Base-by-base conservation (phyloP, 768 basidiomycete species). In the Lactifluus piperatus region DNA sequence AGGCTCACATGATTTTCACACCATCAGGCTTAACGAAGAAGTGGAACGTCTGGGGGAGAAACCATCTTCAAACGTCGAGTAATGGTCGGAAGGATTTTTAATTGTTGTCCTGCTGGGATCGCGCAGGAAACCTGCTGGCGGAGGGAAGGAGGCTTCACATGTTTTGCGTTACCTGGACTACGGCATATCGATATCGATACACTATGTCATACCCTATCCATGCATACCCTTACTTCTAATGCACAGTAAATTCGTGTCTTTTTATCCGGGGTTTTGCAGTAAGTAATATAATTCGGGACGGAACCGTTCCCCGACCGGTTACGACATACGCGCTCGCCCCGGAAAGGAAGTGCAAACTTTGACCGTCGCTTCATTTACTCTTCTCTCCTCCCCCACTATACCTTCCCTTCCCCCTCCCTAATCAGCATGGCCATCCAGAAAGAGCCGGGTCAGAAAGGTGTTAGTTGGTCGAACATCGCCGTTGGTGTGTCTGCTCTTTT, bases 401-500 rank as follows among this genome's bases (percentile, higher is more conserved):
- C 45, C 47, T 50, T 22, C 59, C 51, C n/a, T 11, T 34, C 34
- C 13, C 34, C 10, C 51, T 46, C 53, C 54, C 50, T 45, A 54
- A 51, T 50, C 62, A 61, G 70, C 69, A 91, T 92, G 90, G 89
- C 83, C 75, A 82, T 91, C 68, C 79, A 85, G 71, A 83, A 80
- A 72, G 87, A 91, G 75, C 91, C 92, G 54, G 92, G 91, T 60
- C 88, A 92, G 73, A 93, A 94, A 74, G 90, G 90, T 69, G 77
- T 92, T 65, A 92, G 79, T 77, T 94, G 90, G 91, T 91, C 89
- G 67, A 94, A 94, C 76, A 94, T 94, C 75, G 92, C 91, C 64
- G 86, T 95, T 71, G 91, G 91, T 92, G 70, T 67, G 89, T 73
- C 20, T 22, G n/a, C 37, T 49, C 39, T 34, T 29, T 56, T n/a